Evolutionary conservation across 1,284 basidiomycete species (phyloP), one percentile per base, ranked within the genome.

Genomic region (Agaricales sp.): DNA sequence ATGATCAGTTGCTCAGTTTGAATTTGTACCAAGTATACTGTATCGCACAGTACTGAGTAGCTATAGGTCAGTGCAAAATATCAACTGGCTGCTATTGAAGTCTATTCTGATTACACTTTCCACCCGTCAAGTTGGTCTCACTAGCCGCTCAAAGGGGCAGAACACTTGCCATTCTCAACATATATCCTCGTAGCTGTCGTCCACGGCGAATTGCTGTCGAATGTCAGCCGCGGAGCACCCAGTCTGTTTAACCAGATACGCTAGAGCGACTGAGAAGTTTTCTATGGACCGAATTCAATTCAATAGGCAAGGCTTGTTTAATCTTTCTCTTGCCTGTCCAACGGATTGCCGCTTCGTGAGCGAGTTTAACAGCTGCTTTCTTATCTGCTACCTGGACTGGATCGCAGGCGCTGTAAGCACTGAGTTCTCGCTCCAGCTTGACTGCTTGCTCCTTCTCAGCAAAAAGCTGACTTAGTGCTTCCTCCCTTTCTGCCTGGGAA

Each of bases 311-410:
- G 47, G 21, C n/a, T n/a, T n/a, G n/a, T n/a, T n/a, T n/a, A n/a
- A n/a, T n/a, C n/a, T n/a, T n/a, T n/a, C n/a, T n/a, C n/a, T n/a
- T 57, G 92, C 90, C 90, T 43, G 91, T 93, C 88, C 90, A 92
- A 8, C 89, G 78, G 26, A 82, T 61, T 4, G 85, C 78, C 2
- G 88, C 89, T 58, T 91, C 87, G 53, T 82, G 86, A 3, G 86
- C 87, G 2, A 92, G 70, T 35, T 75, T 71, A 4, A 80, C 71
- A 0, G 82, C 87, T 39, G 81, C 67, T 50, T 74, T 78, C 62
- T 81, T 86, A 58, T 84, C 79, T 61, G 89, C 86, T 30, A 92
- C 73, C 59, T 81, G 85, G 46, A 71, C 74, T 0, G 91, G 90
- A 63, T 93, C 88, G 53, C 87, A 90, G 4, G 86, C 83, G 43